Conservation (phyloP, 2,329 filamentous ascomycete genomes). For the Microdochium nivale region DNA sequence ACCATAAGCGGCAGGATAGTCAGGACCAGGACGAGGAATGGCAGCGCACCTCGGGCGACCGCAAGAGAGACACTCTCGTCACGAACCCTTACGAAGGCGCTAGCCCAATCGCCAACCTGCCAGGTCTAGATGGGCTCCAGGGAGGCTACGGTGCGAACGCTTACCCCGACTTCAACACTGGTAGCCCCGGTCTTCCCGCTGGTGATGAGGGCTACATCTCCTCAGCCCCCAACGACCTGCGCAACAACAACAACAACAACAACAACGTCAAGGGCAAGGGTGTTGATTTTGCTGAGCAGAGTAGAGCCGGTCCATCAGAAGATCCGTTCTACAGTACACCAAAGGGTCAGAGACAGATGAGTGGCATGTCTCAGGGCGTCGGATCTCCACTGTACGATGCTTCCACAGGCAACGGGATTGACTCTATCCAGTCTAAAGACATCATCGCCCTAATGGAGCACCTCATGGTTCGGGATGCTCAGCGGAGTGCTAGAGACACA, state of each 20-base stretch:
- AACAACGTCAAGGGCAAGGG: constrained; percentile 49
- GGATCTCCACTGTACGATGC: constrained; percentile 83
- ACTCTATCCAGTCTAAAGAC: constrained; percentile 90
- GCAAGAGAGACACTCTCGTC: constrained; percentile 56
- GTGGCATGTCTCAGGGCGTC: constrained; percentile 89
- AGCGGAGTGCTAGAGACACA: constrained; percentile 90
- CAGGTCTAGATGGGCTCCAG: constrained; percentile 41
- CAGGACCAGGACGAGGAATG: constrained; percentile 58
- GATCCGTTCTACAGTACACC: constrained; percentile 57
- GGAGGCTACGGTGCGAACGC: constrained; percentile 24
- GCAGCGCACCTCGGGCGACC: constrained; percentile 51
- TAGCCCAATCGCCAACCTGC: constrained; percentile 50
- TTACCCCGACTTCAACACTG: constrained; percentile 40
- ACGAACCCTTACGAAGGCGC: constrained; percentile 61
- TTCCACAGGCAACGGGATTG: constrained; percentile 77
- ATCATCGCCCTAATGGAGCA: constrained; percentile 98
- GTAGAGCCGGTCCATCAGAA: constrained; percentile 42
- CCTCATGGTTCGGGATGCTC: constrained; percentile 91
- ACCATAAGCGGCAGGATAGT: constrained; percentile 45
- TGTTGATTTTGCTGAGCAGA: constrained; percentile 41
- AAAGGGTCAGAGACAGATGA: constrained; percentile 60
- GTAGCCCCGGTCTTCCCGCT: constrained; percentile 54
- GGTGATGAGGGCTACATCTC: constrained; percentile 90
- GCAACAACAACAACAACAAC: no score
- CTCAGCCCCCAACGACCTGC: constrained; percentile 50